A percentile compares a stretch with the other conserved stretches of the same genome.
These are phyloP conservation scores for Mycena venus DNA, from an alignment of 768 basidiomycete genomes.

Conservation along the genomic window DNA sequence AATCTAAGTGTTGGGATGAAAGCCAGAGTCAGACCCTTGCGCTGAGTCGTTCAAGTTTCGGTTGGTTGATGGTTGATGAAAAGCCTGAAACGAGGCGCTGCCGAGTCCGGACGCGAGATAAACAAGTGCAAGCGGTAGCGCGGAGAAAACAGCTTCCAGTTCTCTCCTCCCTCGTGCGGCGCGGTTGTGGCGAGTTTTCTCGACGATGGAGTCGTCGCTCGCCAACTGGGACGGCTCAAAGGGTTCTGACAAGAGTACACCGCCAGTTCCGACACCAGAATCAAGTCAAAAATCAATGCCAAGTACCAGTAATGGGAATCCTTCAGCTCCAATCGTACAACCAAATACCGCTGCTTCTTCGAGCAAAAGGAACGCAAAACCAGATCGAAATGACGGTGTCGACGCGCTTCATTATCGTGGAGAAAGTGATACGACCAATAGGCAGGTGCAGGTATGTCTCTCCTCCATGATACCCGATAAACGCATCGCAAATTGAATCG, in stretches of 20 bases:
- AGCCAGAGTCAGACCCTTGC: too few species aligned
- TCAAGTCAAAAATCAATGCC: not conserved
- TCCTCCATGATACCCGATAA: too few species aligned
- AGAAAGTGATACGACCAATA: not conserved
- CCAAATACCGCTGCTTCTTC: not conserved
- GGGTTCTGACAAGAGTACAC: not conserved
- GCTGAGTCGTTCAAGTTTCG: not conserved
- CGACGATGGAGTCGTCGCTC: constrained; percentile 27
- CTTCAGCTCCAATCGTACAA: not conserved
- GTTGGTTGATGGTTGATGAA: not conserved
- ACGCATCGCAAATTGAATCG: too few species aligned
- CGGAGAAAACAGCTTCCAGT: not conserved
- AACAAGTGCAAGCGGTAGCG: not conserved
- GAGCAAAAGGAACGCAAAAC: not conserved
- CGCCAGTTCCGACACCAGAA: not conserved
- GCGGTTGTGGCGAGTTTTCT: not conserved
- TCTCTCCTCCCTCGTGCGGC: not conserved
- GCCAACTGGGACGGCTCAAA: constrained; percentile 27
- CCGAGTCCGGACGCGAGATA: not conserved
- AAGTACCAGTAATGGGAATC: not conserved
- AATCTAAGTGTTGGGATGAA: too few species aligned
- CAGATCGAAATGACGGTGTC: not conserved
- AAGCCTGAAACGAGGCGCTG: not conserved
- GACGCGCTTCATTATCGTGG: too few species aligned
- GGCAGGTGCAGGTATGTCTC: not conserved